Conservation (phyloP, 306 rosid species). For the Geum urbanum region DNA sequence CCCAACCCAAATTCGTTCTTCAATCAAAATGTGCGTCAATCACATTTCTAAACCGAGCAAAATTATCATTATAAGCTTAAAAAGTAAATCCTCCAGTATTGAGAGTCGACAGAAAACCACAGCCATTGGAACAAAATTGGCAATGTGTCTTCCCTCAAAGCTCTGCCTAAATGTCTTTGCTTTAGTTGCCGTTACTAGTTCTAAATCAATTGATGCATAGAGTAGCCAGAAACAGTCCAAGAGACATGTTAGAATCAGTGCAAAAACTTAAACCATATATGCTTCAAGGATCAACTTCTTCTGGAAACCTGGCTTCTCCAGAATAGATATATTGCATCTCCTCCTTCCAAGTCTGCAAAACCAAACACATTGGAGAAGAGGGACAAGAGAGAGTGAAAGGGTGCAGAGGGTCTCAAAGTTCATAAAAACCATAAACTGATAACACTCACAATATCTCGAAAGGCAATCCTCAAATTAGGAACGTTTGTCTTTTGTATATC, state of each 20-base stretch:
- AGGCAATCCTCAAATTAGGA: slow-evolving; percentile 54
- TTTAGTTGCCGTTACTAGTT: not conserved
- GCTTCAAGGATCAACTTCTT: slow-evolving; percentile 52
- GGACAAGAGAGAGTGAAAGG: not conserved
- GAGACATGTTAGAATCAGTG: not conserved
- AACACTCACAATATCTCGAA: slow-evolving; percentile 49
- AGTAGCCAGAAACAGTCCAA: not conserved
- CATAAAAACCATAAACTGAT: not conserved
- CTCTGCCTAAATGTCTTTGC: not conserved
- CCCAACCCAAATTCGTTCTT: not conserved
- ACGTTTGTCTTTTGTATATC: slow-evolving; percentile 76
- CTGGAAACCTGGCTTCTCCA: slow-evolving; percentile 47
- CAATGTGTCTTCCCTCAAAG: not conserved
- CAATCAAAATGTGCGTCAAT: not conserved
- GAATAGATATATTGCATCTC: slow-evolving; percentile 65
- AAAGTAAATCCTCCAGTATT: not conserved
- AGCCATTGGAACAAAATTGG: slow-evolving; percentile 1
- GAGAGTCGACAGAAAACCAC: not conserved
- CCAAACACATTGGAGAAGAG: slow-evolving; percentile 13
- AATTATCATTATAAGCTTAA: not conserved
- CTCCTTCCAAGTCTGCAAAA: slow-evolving; percentile 77
- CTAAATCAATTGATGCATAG: no score
- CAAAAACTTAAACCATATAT: not conserved
- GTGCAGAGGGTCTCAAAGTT: not conserved
- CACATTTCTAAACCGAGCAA: not conserved